Conservation (phyloP, 2,329 filamentous ascomycete species). For the Ophiostoma sp. region DNA sequence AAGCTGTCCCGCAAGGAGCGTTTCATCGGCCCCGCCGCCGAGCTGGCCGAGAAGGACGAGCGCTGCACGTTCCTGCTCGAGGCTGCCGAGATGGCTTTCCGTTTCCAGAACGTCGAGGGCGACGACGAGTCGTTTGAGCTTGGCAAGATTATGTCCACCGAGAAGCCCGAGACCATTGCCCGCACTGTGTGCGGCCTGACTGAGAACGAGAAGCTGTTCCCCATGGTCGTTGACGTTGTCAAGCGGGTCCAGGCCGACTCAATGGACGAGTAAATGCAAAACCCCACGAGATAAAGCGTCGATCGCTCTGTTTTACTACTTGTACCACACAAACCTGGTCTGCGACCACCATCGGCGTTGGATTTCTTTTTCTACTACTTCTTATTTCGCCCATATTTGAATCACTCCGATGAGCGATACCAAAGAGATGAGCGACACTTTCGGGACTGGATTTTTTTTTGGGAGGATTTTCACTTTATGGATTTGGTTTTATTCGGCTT, state of each 20-base stretch:
- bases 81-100: constrained; percentile 86
- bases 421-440: too few relatives aligned
- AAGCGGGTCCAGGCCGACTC: constrained; percentile 75
- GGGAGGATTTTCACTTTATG: background rate
- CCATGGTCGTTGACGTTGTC: constrained; percentile 73
- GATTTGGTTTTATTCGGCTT: background rate
- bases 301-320: background rate
- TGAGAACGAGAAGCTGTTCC: constrained; percentile 72
- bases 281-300: background rate
- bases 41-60: constrained; percentile 80
- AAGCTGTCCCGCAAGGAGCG: constrained; percentile 95
- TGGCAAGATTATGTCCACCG: constrained; percentile 77
- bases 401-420: too few relatives aligned
- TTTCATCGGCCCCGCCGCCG: constrained; percentile 87
- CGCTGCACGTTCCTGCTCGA: constrained; percentile 73
- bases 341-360: constrained; percentile 8
- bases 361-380: background rate
- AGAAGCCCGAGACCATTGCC: constrained; percentile 72
- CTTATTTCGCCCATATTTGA: background rate
- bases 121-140: constrained; percentile 89
- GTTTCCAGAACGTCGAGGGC: constrained; percentile 90
- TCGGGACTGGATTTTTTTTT: background rate
- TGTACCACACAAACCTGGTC: background rate
- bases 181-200: constrained; percentile 80
- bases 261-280: constrained; percentile 31